A percentile compares a stretch with the other conserved stretches of the same genome.
Evolutionary conservation across 805 yeast genomes (phyloP).

Genomic region (Metschnikowia similis): DNA sequence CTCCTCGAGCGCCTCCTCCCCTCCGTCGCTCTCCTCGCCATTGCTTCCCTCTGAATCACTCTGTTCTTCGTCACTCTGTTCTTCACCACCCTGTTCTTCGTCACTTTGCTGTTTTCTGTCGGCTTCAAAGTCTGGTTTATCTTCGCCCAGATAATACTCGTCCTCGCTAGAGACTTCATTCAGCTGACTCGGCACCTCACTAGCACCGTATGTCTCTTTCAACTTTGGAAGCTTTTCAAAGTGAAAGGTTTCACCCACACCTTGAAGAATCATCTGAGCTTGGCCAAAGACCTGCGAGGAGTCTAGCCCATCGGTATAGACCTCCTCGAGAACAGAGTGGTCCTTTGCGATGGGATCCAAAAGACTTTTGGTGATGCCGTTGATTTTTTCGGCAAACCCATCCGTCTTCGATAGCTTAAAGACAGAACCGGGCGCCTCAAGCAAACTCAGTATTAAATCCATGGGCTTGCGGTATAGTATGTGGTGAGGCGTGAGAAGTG

Average conservation of each 20-base stretch:
- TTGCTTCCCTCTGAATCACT: not conserved
- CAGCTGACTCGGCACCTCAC: not conserved
- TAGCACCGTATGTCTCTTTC: constrained; percentile 29
- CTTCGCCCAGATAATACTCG: constrained; percentile 16
- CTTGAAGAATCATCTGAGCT: constrained; percentile 77
- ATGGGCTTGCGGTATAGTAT: constrained; percentile 3
- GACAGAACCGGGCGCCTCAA: constrained; percentile 13
- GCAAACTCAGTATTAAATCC: constrained; percentile 13
- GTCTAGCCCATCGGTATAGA: constrained; percentile 81
- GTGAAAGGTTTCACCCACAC: constrained; percentile 62
- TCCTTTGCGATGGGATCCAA: constrained; percentile 56
- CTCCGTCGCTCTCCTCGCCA: constrained; percentile 5
- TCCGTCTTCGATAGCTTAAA: constrained; percentile 10
- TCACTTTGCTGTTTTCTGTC: constrained; percentile 20
- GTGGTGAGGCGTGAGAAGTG: constrained; percentile 4
- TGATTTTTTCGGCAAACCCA: constrained; percentile 19
- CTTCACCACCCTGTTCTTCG: constrained; percentile 23
- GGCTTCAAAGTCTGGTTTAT: constrained; percentile 11
- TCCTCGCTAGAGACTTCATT: constrained; percentile 5
- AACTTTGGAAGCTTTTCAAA: constrained; percentile 52
- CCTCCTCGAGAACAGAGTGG: constrained; percentile 69
- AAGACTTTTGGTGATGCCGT: constrained; percentile 40
- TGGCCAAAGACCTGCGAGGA: constrained; percentile 94
- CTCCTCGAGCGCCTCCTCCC: constrained; percentile 17
- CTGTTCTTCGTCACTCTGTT: constrained; percentile 11